Evolutionary conservation across 1,284 basidiomycete genomes (phyloP), one percentile per base, ranked within the genome.

Genomic region (Sporisorium iseilematis-ciliati): DNA sequence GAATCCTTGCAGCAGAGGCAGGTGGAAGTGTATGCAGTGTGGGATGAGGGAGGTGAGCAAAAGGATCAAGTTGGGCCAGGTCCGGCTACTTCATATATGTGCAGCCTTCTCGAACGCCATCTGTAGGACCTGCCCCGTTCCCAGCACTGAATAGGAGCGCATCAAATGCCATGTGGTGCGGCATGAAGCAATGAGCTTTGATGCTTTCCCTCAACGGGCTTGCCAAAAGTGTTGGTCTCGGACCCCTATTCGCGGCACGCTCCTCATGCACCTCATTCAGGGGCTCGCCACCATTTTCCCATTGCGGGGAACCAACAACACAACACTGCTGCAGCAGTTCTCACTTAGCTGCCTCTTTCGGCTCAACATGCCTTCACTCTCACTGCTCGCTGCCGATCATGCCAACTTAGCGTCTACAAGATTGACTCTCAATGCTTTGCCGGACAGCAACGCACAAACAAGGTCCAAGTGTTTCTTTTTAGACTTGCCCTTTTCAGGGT

Each of bases 191-290:
- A 7, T 20, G 3, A 25, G 43, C 12, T 29, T 16, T n/a, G 46
- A 1, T 20, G 14, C 45, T 21, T 45, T 11, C 12, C 12, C 21
- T 33, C 33, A n/a, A n/a, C n/a, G n/a, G n/a, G 33, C 12, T 4
- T 29, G 16, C 14, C 26, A 23, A 35, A 38, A 33, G 55, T 54
- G 54, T 55, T 63, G 65, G 49, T 48, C 48, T 65, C 45, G 43
- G 45, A 53, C 55, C 57, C 67, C 67, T 69, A 69, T 64, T 35
- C 51, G 48, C 48, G 31, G 42, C 20, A 46, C 23, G 49, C 10
- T 53, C 5, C 52, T 33, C 33, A 60, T 64, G 67, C 67, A 64
- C 41, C 46, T 59, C 50, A 42, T 53, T 64, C 57, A 69, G 61
- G 67, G 67, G 67, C 67, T 64, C 40, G 41, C 26, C 48, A 54